phyloP scores from a whole-genome alignment of 345 rosid genomes.

The Lumnitzera littorea region DNA sequence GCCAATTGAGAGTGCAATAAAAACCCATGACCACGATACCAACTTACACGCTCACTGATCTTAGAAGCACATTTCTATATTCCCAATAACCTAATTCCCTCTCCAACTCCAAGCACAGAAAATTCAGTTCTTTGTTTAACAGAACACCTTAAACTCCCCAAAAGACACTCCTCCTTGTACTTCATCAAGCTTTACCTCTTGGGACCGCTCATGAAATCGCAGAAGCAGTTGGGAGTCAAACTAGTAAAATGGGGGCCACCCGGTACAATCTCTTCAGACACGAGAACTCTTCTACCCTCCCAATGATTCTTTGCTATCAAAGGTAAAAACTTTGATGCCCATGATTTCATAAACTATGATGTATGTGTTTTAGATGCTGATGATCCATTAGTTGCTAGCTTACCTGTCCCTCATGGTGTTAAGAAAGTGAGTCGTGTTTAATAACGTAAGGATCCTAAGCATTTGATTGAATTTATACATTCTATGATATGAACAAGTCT shows the following conservation, averaged over 20 bases:
- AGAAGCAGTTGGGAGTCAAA: constrained; percentile 18
- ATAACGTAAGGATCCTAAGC: neutral
- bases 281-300: constrained; percentile 20
- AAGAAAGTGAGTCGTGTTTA: constrained; percentile 12
- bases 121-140: too few species aligned
- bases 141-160: too few species aligned
- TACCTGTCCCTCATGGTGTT: constrained; percentile 15
- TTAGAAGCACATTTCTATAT: too few species aligned
- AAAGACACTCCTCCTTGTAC: too few species aligned
- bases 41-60: too few species aligned
- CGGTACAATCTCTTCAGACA: constrained; percentile 21
- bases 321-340: constrained; percentile 21
- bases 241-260: constrained; percentile 26
- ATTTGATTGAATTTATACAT: neutral
- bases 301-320: constrained; percentile 28
- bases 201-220: constrained; percentile 8
- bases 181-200: too few species aligned
- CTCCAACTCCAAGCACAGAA: too few species aligned
- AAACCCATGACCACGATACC: too few species aligned
- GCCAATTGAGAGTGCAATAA: too few species aligned
- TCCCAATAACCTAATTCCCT: too few species aligned
- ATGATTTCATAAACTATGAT: constrained; percentile 22
- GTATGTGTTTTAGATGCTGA: constrained; percentile 24
- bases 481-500: too few species aligned
- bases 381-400: constrained; percentile 22